Base-by-base conservation (phyloP, 208 protist species). In the Trypanosoma scelopori region DNA sequence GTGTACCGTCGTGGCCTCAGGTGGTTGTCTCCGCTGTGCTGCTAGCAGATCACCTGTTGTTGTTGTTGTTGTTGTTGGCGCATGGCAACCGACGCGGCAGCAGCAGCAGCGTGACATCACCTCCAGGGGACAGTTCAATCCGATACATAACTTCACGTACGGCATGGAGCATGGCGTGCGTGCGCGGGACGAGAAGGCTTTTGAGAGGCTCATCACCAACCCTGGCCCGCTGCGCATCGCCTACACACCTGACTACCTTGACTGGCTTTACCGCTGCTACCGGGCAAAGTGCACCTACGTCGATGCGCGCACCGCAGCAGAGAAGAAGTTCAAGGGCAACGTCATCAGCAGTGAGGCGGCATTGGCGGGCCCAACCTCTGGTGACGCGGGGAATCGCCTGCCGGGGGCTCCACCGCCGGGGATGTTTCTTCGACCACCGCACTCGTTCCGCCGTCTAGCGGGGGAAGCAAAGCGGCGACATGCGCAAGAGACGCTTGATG, bases 211-310 rank as follows among this genome's bases (percentile, higher is more conserved):
- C 60, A 82, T 92, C 56, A 86, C 85, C 1, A 95, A 95, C 63
- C 89, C 89, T 42, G 89, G 89, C 0, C 89, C 89, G 12, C 47
- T 95, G n/a, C 89, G 86, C 28, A 71, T 92, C 16, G 68, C 69
- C 18, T 95, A 92, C 71, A 89, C 85, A 9, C 67, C 85, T 4
- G 89, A 95, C 68, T 95, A 95, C 71, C 80, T 95, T 46, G 85
- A 95, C 64, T 95, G 89, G 89, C 77, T 90, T 28, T 91, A 90
- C 71, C 71, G 78, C 13, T 84, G 74, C 16, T 95, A 95, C 82
- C 74, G 61, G 59, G 49, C 79, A 5, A 91, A 90, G 72, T 42
- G 81, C 7, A 72, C 70, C 39, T 89, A 85, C 65, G 57, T 69
- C 13, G 74, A 83, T 35, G 76, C 76, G 46, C 78, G 79, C 23